A percentile compares a stretch with the other conserved stretches of the same genome.
Evolutionary conservation across 805 yeast genomes (phyloP).

Genomic region (Kockiozyma suomiensis): DNA sequence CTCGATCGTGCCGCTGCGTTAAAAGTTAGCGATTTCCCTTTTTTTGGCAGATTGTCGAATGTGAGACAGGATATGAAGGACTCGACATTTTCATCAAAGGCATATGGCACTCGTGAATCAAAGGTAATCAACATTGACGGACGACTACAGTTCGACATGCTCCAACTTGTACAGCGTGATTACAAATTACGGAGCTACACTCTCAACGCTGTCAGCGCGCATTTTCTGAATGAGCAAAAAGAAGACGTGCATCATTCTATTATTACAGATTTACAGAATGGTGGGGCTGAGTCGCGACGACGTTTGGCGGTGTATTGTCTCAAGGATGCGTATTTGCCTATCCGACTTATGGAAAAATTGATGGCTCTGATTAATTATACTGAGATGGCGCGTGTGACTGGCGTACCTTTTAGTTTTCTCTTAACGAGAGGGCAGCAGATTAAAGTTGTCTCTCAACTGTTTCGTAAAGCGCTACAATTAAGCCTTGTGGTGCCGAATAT

Average conservation of each 20-base stretch:
- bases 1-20: conserved; percentile 83
- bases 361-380: conserved; percentile 97
- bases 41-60: conserved; percentile 72
- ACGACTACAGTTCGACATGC: conserved; percentile 87
- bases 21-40: conserved; percentile 69
- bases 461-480: conserved; percentile 85
- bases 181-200: conserved; percentile 94
- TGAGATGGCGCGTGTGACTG: conserved; percentile 99
- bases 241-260: conserved; percentile 98
- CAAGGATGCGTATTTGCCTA: conserved; percentile 91
- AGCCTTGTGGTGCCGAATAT: conserved; percentile 90
- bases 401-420: conserved; percentile 92
- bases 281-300: conserved; percentile 88
- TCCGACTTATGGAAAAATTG: conserved; percentile 82
- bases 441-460: conserved; percentile 92
- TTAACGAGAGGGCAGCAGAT: conserved; percentile 95
- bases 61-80: conserved; percentile 79
- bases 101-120: conserved; percentile 94
- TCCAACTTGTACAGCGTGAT: conserved; percentile 92
- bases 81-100: conserved; percentile 85
- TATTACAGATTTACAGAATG: conserved; percentile 91
- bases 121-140: conserved; percentile 93
- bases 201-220: conserved; percentile 90
- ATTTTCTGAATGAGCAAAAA: conserved; percentile 90
- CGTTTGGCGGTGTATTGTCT: conserved; percentile 95